Base-by-base conservation (phyloP, 192 early-diverging fungal genomes). In the Globomyces pollinis-pini region DNA sequence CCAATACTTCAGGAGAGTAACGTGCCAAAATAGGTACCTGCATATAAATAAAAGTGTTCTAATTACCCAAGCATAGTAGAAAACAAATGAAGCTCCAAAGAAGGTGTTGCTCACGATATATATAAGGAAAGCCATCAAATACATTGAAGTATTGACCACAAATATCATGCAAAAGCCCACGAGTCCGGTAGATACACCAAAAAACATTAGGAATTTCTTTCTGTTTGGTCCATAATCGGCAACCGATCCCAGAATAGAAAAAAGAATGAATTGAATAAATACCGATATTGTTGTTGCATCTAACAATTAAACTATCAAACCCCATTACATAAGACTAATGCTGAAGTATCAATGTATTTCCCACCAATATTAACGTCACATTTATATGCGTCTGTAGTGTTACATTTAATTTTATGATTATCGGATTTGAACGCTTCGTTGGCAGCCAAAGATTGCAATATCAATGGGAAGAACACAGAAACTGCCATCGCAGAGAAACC, bases 391-490 rank as follows among this genome's bases (percentile, higher is more conserved):
- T 8, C 55, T 2, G 43, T 50, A 26, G 58, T 60, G 56, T 72
- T 60, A 54, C 70, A 72, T 13, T 66, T 62, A 2, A 58, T 31
- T 16, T 57, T 49, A 24, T 39, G 59, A 36, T 61, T 47, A 29
- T 29, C 39, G 11, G 50, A 24, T 21, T 9, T 32, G 60, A 30
- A 31, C 3, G 57, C 23, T 8, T 55, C 18, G 11, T 5, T 24
- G 4, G 47, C 16, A 18, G 35, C 60, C 45, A 69, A 38, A 15
- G 36, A 38, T 42, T 69, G 32, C 18, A 60, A 23, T 23, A 73
- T 62, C 36, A 73, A 16, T n/a, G 71, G 71, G 23, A 57, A 52
- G 33, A 66, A 62, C 16, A 69, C 57, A 8, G 65, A 56, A 6
- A 60, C 18, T 5, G 20, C 55, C 32, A 57, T 26, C n/a, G 8